phyloP scores from a whole-genome alignment of 106 monocot genomes.

The Acorus calamus region DNA sequence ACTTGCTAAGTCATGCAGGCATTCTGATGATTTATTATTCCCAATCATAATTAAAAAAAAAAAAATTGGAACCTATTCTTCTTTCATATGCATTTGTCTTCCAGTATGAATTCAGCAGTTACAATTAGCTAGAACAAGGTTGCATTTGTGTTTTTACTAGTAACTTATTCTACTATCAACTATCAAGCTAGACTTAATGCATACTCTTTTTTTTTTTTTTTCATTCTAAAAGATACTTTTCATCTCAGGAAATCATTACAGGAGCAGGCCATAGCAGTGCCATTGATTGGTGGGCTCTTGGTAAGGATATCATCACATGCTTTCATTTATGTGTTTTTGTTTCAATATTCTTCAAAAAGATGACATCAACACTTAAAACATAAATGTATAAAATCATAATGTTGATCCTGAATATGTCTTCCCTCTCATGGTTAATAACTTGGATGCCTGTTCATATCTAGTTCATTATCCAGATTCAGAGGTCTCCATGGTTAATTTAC shows the following conservation, averaged over 20 bases:
- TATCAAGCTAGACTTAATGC: no score
- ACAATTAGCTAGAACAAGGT: background rate
- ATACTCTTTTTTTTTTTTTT: background rate
- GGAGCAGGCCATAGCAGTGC: conserved; percentile 78
- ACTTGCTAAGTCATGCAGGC: no score
- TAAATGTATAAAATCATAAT: background rate
- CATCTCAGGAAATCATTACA: conserved; percentile 82
- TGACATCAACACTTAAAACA: no score
- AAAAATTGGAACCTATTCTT: no score
- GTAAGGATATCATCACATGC: conserved; percentile 29
- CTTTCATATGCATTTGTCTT: background rate
- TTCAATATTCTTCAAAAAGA: background rate
- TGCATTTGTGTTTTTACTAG: background rate
- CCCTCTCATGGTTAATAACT: background rate
- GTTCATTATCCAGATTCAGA: no score
- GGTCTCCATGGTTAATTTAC: no score
- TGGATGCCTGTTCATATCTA: no score
- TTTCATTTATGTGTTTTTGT: background rate
- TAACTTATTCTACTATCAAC: no score
- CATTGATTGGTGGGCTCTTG: conserved; percentile 98
- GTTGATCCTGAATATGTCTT: background rate
- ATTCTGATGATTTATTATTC: no score
- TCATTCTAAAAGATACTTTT: background rate
- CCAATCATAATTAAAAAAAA: no score
- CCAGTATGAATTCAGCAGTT: background rate